phyloP scores from a whole-genome alignment of 1,284 basidiomycete species.

The Sanghuangporus sanghuang region DNA sequence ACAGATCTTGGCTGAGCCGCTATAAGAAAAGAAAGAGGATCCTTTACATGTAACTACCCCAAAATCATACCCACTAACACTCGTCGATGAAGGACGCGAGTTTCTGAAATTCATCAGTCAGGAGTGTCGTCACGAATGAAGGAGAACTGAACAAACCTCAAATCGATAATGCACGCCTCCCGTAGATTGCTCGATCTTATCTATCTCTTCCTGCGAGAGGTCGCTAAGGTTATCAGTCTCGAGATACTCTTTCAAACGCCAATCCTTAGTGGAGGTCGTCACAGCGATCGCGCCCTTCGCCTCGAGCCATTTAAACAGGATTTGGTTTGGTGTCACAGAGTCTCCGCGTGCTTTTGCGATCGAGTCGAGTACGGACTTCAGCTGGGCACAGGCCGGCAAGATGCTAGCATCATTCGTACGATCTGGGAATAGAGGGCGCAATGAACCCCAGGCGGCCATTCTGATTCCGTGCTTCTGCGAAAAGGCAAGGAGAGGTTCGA shows the following conservation, averaged over 20 bases:
- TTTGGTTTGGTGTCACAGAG: conserved; percentile 47
- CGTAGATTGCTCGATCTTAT: conserved; percentile 57
- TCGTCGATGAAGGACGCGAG: no score
- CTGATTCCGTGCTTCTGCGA: conserved; percentile 61
- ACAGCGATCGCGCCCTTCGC: conserved; percentile 56
- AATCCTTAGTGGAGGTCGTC: conserved; percentile 68
- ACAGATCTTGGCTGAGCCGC: no score
- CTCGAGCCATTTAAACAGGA: conserved; percentile 57
- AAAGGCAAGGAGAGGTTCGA: conserved; percentile 51
- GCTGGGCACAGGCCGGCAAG: conserved; percentile 35
- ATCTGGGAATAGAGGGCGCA: conserved; percentile 51
- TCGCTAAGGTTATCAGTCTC: conserved; percentile 49
- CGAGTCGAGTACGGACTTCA: conserved; percentile 43
- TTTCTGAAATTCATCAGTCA: no score
- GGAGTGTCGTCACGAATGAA: no score
- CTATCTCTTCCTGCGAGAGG: conserved; percentile 56
- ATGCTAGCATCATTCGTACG: conserved; percentile 49
- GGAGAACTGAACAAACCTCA: conserved; percentile 32
- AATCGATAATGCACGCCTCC: conserved; percentile 51
- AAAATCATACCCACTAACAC: no score
- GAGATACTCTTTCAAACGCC: conserved; percentile 64
- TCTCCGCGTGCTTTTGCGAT: conserved; percentile 22
- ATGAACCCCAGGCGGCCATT: conserved; percentile 62
- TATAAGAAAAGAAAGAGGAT: no score
- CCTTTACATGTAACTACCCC: no score